Evolutionary conservation across 1,139 yeast genomes (phyloP), one percentile per base, ranked within the genome.

Genomic region (Candida labiduridarum): DNA sequence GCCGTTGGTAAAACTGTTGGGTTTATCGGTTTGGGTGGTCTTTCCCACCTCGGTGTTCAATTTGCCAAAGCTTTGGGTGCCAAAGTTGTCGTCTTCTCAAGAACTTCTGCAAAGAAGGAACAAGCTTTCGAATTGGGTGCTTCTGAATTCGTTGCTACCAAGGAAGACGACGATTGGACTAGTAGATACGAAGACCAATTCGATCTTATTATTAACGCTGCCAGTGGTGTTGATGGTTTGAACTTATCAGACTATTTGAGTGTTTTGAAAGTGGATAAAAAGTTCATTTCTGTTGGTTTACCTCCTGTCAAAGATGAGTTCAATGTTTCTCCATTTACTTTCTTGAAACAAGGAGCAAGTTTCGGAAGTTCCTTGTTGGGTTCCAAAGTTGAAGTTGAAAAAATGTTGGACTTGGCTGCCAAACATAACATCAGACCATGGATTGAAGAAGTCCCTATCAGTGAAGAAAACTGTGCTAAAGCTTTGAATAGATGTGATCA

Each of bases 251-350:
- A 62, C 25, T 69, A 70, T 59, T 59, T 78, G 49, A 51, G 61
- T 3, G 64, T 68, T 14, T 60, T 78, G 57, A 70, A 61, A 49
- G 70, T 75, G 16, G 79, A 79, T 61, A 78, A 79, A 48, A 70
- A 72, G 48, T 77, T 83, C 59, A 71, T 82, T 46, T 72, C 83
- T 35, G 86, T 81, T 48, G 85, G 87, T 47, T 69, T 82, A 51
- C 83, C 83, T 45, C 70, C 74, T 29, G 52, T 50, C 4, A 54
- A 50, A 4, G 75, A 72, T 38, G 56, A 54, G 31, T 59, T 68
- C 48, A 56, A 51, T 15, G 65, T 67, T 36, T 54, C 66, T 44
- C 71, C 76, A 42, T 60, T 62, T 51, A 51, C 63, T 34, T 62
- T 74, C 54, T 59, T 71, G 54, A 47, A 52, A 41, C 64, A 63